Conservation (phyloP, 2,329 filamentous ascomycete species). For the Aspergillus quadricinctus region DNA sequence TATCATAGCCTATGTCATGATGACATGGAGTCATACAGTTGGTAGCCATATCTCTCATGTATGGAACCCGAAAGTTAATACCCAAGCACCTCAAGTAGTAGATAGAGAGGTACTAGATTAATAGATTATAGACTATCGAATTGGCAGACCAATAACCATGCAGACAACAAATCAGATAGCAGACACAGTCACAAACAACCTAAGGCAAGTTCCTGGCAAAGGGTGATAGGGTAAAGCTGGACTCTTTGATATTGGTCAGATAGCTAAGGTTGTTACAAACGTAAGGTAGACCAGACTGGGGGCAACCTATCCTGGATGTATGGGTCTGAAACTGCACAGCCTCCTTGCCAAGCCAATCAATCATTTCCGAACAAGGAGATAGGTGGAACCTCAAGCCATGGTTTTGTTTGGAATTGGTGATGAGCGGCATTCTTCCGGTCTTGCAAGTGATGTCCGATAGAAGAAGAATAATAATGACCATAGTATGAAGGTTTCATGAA, state of each 20-base stretch:
- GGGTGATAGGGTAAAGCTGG: no score
- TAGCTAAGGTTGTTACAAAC: no score
- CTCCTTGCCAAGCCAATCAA: slow-evolving; percentile 1
- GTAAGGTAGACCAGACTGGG: background rate
- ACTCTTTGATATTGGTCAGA: no score
- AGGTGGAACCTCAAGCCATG: no score
- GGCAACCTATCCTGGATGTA: background rate
- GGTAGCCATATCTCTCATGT: background rate
- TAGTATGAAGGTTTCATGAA: background rate
- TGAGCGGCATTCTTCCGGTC: background rate
- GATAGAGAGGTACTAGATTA: no score
- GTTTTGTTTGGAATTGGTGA: background rate
- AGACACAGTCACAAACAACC: no score
- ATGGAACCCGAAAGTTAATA: no score
- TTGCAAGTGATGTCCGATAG: no score
- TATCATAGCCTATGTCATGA: background rate
- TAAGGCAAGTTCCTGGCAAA: no score
- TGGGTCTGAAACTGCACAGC: slow-evolving; percentile 2
- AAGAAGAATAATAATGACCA: background rate
- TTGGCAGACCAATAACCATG: no score
- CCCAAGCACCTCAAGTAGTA: background rate
- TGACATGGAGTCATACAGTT: background rate
- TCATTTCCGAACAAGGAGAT: background rate
- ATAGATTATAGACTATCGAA: no score
- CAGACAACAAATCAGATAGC: no score